Base-by-base conservation (phyloP, 495 filamentous ascomycete genomes). In the Penicillium riverlandense region DNA sequence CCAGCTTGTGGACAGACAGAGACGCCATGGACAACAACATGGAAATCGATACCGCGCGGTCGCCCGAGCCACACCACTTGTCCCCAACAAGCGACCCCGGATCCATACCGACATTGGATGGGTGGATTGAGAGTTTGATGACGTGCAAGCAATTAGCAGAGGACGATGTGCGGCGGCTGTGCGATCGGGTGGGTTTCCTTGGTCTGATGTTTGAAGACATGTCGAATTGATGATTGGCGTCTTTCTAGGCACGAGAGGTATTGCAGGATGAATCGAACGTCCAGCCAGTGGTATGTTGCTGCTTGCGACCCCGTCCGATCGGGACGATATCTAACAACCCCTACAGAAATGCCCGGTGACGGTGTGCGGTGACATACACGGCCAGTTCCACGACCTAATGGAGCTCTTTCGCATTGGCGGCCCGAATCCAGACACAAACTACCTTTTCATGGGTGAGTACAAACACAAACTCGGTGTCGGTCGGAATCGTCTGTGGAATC, bases 81-180 rank as follows among this genome's bases (percentile, higher is more conserved):
- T 76, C 84, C 41, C 80, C 85, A 50, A 72, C 77, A 15, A 75
- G 80, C 38, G 94, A 97, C 65, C 83, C 94, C 8, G 78, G 87
- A 30, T 85, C 89, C 45, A 92, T 96, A 70, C 84, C 89, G 31
- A 94, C 90, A 31, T 71, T 97, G 33, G 92, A 98, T 66, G 89
- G 91, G 51, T 98, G 92, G 92, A 98, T 98, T 62, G 90, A 95
- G 74, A 92, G 78, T 69, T 72, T 98, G 71, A 98, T 98, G 92
- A 84, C 71, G 62, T 98, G 92, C 83, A 98, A 98, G 69, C 94
- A 96, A 75, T 76, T 98, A 66, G 79, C 86, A 42, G 92, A 98
- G 75, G 75, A 78, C 28, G 94, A 98, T 66, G 92, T 98, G 47
- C 90, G 95, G 67, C 83, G 89, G 58, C 78, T 98, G 59, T 98